Conservation (phyloP, 306 rosid species). For the Leucaena leucocephala region DNA sequence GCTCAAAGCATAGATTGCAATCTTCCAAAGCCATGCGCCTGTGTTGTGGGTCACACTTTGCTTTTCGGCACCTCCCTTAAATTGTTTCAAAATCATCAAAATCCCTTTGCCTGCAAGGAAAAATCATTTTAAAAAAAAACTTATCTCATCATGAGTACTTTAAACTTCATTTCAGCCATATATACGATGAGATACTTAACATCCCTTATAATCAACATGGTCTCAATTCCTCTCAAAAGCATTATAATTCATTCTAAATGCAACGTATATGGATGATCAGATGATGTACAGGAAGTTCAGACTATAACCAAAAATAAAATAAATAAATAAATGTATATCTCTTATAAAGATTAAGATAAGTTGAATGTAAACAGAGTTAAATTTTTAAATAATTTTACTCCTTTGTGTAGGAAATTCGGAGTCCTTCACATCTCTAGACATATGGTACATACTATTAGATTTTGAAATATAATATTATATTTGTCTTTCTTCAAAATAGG, state of each 20-base stretch:
- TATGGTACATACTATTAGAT: neutral
- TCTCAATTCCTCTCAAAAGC: neutral
- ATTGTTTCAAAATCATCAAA: constrained; percentile 28
- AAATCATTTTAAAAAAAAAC: neutral
- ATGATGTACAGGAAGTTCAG: neutral
- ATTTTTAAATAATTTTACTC: neutral
- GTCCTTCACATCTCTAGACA: neutral
- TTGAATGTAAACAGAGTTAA: neutral
- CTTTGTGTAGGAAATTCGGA: neutral
- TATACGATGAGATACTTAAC: neutral
- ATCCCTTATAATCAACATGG: neutral
- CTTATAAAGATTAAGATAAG: neutral
- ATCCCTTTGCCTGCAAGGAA: constrained; percentile 33
- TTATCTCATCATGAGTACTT: neutral
- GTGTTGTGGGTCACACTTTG: constrained; percentile 81
- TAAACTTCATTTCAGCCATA: neutral
- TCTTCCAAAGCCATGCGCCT: constrained; percentile 84
- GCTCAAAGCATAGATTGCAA: constrained; percentile 83
- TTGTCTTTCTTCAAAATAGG: too few relatives aligned
- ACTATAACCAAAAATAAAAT: too few relatives aligned
- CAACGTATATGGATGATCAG: neutral
- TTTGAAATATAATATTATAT: too few relatives aligned
- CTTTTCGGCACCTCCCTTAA: constrained; percentile 38
- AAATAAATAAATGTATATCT: neutral
- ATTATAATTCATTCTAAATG: neutral